Base-by-base conservation (phyloP, 352 stramenopile species). In the Lagenidium giganteum region DNA sequence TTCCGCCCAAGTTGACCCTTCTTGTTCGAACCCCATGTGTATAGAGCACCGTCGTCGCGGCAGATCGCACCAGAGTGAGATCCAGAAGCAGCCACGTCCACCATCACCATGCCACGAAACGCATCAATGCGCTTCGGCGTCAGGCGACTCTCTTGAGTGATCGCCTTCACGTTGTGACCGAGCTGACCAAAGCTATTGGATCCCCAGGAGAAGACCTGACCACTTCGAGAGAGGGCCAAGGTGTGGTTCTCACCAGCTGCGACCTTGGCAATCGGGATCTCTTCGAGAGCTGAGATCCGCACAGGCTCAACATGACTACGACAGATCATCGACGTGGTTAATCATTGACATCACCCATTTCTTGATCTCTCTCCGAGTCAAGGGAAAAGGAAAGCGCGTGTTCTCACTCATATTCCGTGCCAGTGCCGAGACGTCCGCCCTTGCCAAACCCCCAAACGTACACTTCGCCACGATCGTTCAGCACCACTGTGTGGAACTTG, bases 401-500 rank as follows among this genome's bases (percentile, higher is more conserved):
- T n/a, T n/a, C n/a, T n/a, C n/a, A 88, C 73, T 93, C 80, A 30
- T 83, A 90, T 26, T 93, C 77, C 5, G 69, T 82, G 46, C 77
- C 80, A 1, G 71, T 86, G 23, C 80, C 80, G 21, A 93, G 57
- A 0, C 80, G 75, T 1, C 80, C 80, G 14, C 80, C 80, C 50
- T 90, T 90, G 31, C 80, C 77, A 50, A 93, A 93, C 26, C 80
- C 80, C 80, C 80, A 93, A 12, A 80, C 75, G 42, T 84, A 93
- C 32, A 79, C 83, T 34, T 87, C 56, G 16, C 80, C 80, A 7
- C 46, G 38, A 27, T 59, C 63, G 42, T 71, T 90, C 5, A 93
- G 51, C 0, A 70, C 80, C 28, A 93, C 65, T 0, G 80, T 89
- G 60, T 93, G 77, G 48, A 87, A 93, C 38, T 84, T 88, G 44